Base-by-base conservation (phyloP, 1,284 basidiomycete genomes). In the Meripilus lineatus region DNA sequence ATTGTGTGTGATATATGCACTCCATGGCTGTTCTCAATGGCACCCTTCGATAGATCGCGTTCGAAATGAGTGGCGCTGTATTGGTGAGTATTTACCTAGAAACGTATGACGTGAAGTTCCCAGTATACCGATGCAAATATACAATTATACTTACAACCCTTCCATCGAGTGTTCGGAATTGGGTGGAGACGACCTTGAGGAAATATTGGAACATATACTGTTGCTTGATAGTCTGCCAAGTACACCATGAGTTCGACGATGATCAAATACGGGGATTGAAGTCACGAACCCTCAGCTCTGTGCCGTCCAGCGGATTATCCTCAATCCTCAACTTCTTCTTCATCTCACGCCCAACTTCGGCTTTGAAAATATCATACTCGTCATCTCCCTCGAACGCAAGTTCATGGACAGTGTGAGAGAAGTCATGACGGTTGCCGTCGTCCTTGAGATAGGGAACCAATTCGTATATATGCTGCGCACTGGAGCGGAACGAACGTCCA, bases 121-220 rank as follows among this genome's bases (percentile, higher is more conserved):
- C n/a, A 36, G 6, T 15, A 23, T 15, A 14, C 7, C 10, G 14
- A 32, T 21, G 21, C 23, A 24, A n/a, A 34, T 15, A 36, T 4
- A 18, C n/a, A 28, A 40, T n/a, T 39, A n/a, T 17, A 68, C 77
- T 33, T 59, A 88, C 86, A 30, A 73, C 68, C 55, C 84, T 77
- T 28, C 82, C 85, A 50, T 85, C 79, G n/a, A 94, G 69, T 25
- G 84, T 86, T 50, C 80, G 76, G 69, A 95, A 96, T 58, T 87
- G 84, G 1, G 93, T 97, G 5, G 90, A 92, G 26, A 97, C 93
- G 37, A 96, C 93, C 65, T 99, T 99, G 61, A 98, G 73, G 79
- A 97, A 98, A 68, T 98, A 95, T 59, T 93, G 91, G 76, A 91
- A 94, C 91, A 93, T 92, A 61, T 89, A 93, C 52, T 88, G 75